phyloP scores from a whole-genome alignment of 768 basidiomycete species.

The Multifurca ochricompacta region DNA sequence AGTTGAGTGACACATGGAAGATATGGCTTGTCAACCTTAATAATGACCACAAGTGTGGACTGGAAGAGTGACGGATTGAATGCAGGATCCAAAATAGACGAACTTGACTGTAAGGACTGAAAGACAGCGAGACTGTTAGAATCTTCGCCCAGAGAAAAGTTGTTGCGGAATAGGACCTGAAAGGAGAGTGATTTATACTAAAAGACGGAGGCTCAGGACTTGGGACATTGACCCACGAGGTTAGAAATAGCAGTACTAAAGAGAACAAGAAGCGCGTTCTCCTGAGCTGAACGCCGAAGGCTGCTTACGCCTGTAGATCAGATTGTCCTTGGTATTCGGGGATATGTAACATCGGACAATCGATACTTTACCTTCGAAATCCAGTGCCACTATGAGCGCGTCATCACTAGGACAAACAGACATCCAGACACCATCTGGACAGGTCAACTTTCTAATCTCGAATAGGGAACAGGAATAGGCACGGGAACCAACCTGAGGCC shows the following conservation, averaged over 20 bases:
- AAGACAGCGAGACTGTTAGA: constrained; percentile 56
- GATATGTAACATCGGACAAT: background rate
- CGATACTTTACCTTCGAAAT: constrained; percentile 49
- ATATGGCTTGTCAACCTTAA: constrained; percentile 38
- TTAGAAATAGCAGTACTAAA: constrained; percentile 64
- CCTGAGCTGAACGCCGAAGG: constrained; percentile 56
- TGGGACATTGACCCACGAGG: constrained; percentile 30
- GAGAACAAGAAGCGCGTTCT: constrained; percentile 54
- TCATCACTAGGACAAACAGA: constrained; percentile 56
- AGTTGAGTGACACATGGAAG: background rate
- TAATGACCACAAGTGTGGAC: constrained; percentile 55
- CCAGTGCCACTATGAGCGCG: constrained; percentile 47
- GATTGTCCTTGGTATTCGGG: background rate
- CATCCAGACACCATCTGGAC: constrained; percentile 55
- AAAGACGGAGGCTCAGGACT: background rate
- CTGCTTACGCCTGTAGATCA: constrained; percentile 46
- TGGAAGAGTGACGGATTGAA: constrained; percentile 53
- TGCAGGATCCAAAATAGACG: constrained; percentile 49
- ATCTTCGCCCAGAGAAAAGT: constrained; percentile 54
- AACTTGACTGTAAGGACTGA: constrained; percentile 53
- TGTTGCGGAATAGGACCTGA: constrained; percentile 60
- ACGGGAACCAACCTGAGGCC: constrained; percentile 35
- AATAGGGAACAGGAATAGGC: background rate
- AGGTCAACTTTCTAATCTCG: background rate
- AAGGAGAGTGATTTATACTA: background rate